phyloP scores from a whole-genome alignment of 345 rosid species.

The Litchi chinensis region DNA sequence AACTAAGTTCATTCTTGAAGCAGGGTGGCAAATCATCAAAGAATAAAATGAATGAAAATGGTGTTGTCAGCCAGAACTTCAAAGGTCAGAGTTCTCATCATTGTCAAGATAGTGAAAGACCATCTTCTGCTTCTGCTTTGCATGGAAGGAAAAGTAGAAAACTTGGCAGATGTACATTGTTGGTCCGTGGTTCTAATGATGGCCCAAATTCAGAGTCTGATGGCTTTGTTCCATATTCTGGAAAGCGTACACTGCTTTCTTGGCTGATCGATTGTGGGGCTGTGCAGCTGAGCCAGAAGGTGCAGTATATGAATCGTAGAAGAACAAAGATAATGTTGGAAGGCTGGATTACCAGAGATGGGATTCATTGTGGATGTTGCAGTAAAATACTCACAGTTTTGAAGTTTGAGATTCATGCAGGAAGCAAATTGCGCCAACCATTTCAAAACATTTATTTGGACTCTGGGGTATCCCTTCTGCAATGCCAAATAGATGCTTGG shows the following conservation, averaged over 20 bases:
- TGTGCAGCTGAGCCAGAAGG: constrained; percentile 65
- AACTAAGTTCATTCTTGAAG: constrained; percentile 64
- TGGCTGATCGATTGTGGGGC: constrained; percentile 90
- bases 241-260: constrained; percentile 76
- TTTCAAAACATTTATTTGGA: constrained; percentile 81
- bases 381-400: constrained; percentile 66
- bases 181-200: constrained; percentile 72
- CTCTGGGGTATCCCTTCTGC: constrained; percentile 77
- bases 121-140: constrained; percentile 36
- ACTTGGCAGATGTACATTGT: constrained; percentile 77
- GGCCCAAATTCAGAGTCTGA: constrained; percentile 55
- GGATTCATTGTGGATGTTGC: constrained; percentile 94
- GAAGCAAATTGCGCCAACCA: constrained; percentile 80
- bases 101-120: constrained; percentile 38
- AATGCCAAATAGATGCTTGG: constrained; percentile 93
- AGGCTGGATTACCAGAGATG: constrained; percentile 84
- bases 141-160: constrained; percentile 76
- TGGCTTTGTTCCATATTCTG: constrained; percentile 75
- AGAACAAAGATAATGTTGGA: constrained; percentile 56
- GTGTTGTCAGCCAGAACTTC: constrained; percentile 35
- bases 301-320: constrained; percentile 71
- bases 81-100: constrained; percentile 42
- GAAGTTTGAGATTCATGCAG: constrained; percentile 91
- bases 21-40: constrained; percentile 51
- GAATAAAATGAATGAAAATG: constrained; percentile 41